These are phyloP conservation scores for Cutaneotrichosporon mucoides DNA, from an alignment of 1,284 basidiomycete genomes.

Conservation along the genomic window DNA sequence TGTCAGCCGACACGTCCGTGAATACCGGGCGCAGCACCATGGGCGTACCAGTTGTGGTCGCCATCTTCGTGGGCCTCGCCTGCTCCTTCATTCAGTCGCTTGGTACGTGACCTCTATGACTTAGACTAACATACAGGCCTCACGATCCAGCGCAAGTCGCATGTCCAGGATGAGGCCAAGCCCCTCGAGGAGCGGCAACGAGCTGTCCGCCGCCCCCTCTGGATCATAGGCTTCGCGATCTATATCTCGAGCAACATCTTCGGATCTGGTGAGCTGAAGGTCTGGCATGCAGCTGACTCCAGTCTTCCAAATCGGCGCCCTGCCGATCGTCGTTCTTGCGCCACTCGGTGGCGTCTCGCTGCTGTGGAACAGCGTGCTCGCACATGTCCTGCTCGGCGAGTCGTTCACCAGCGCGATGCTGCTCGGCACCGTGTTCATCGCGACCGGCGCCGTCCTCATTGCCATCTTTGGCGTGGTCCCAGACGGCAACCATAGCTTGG, in stretches of 20 bases:
- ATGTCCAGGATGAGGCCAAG: slow-evolving; percentile 74
- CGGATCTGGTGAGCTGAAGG: slow-evolving; percentile 49
- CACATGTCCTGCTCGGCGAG: slow-evolving; percentile 78
- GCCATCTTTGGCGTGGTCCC: slow-evolving; percentile 60
- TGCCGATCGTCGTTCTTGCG: slow-evolving; percentile 87
- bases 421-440: slow-evolving; percentile 79
- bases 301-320: slow-evolving; percentile 87
- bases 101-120: slow-evolving; percentile 45
- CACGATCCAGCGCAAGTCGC: slow-evolving; percentile 91
- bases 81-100: slow-evolving; percentile 88
- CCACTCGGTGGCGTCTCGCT: slow-evolving; percentile 88
- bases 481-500: slow-evolving; percentile 83
- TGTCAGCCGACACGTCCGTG: neutral
- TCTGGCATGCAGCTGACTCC: slow-evolving; percentile 33
- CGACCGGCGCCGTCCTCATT: slow-evolving; percentile 67
- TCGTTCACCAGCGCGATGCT: slow-evolving; percentile 80
- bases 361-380: slow-evolving; percentile 93
- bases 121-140: slow-evolving; percentile 54
- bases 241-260: slow-evolving; percentile 86
- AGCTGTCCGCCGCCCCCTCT: slow-evolving; percentile 74
- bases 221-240: slow-evolving; percentile 78
- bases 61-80: slow-evolving; percentile 70
- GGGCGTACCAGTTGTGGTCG: slow-evolving; percentile 56
- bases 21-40: slow-evolving; percentile 2
- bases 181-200: slow-evolving; percentile 62